A percentile compares a stretch with the other conserved stretches of the same genome.
Conservation (phyloP, 305 asterid genomes). For the Fraxinus baroniana region DNA sequence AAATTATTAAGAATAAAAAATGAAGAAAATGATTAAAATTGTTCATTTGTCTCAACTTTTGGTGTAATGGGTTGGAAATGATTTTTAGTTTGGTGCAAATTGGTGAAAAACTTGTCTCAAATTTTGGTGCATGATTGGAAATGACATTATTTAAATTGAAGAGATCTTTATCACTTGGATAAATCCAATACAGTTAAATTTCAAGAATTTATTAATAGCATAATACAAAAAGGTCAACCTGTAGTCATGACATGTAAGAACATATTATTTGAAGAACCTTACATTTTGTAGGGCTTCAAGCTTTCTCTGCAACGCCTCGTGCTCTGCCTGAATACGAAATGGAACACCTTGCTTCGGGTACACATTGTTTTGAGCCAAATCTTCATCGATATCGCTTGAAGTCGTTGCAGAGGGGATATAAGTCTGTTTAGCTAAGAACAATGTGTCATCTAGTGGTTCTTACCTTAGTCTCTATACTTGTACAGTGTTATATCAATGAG, state of each 20-base stretch:
- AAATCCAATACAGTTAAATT: neutral
- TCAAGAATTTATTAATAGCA: neutral
- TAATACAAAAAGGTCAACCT: neutral
- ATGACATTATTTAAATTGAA: too few species aligned
- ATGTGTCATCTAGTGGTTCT: too few species aligned
- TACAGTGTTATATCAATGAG: too few species aligned
- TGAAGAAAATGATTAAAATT: too few species aligned
- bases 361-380: conserved; percentile 81
- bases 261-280: conserved; percentile 23
- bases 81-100: too few species aligned
- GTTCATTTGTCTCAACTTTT: too few species aligned
- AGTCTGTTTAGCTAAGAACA: too few species aligned
- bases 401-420: conserved; percentile 73
- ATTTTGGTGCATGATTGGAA: too few species aligned
- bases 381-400: conserved; percentile 85
- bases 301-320: conserved; percentile 85
- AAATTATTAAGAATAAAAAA: too few species aligned
- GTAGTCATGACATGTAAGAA: neutral
- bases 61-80: too few species aligned
- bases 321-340: conserved; percentile 90
- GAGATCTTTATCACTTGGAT: neutral
- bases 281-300: conserved; percentile 90
- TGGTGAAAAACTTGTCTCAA: too few species aligned
- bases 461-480: too few species aligned
- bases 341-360: conserved; percentile 93